Conservation (phyloP, 495 filamentous ascomycete species). For the Aspergillus leporis region DNA sequence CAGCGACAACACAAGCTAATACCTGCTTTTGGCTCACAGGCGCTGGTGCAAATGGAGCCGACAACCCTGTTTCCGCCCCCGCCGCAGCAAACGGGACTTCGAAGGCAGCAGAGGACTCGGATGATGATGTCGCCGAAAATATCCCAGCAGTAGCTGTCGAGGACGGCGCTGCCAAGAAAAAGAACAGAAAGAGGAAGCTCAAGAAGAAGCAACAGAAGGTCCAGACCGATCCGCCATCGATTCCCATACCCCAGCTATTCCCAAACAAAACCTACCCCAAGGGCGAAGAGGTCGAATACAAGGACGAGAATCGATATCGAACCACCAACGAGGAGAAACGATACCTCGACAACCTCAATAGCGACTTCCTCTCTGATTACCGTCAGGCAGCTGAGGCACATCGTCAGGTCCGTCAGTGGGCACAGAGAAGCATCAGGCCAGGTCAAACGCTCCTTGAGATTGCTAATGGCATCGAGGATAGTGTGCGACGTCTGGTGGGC, state of each 20-base stretch:
- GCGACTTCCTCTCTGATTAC: slow-evolving; percentile 82
- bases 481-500: slow-evolving; percentile 73
- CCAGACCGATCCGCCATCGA: slow-evolving; percentile 76
- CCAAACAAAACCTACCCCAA: slow-evolving; percentile 71
- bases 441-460: slow-evolving; percentile 79
- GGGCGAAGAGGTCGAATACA: slow-evolving; percentile 77
- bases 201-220: slow-evolving; percentile 73
- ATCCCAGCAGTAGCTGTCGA: background rate
- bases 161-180: slow-evolving; percentile 24
- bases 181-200: slow-evolving; percentile 78
- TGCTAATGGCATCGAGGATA: slow-evolving; percentile 82
- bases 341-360: slow-evolving; percentile 78
- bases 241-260: slow-evolving; percentile 74
- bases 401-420: slow-evolving; percentile 83
- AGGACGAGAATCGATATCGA: slow-evolving; percentile 75
- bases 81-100: background rate
- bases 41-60: too few relatives aligned
- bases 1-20: too few relatives aligned
- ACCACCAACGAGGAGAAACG: slow-evolving; percentile 87
- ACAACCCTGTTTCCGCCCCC: too few relatives aligned
- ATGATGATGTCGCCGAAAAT: background rate
- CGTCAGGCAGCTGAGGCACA: slow-evolving; percentile 86
- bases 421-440: slow-evolving; percentile 76
- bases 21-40: too few relatives aligned
- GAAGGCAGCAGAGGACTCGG: background rate